These are phyloP conservation scores for Candida vartiovaarae DNA, from an alignment of 805 yeast species.

Conservation along the genomic window DNA sequence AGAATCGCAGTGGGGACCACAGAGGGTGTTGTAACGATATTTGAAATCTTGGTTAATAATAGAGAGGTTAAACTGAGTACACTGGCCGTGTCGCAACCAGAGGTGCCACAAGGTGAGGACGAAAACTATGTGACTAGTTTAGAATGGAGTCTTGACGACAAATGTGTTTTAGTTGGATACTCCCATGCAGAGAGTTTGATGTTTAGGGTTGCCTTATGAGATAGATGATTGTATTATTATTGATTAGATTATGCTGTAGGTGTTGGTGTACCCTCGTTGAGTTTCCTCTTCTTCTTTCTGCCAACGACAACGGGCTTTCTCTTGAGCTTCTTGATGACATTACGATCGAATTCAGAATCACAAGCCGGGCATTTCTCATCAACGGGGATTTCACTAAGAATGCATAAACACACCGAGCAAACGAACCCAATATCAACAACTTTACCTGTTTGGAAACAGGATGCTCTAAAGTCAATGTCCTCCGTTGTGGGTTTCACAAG, in stretches of 20 bases:
- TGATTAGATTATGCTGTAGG: background rate
- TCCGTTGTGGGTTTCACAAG: slow-evolving; percentile 77
- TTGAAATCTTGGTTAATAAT: slow-evolving; percentile 31
- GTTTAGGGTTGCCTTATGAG: background rate
- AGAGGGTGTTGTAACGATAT: slow-evolving; percentile 50
- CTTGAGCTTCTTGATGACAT: slow-evolving; percentile 48
- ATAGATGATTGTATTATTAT: no score
- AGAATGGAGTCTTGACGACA: slow-evolving; percentile 27
- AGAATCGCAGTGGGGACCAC: slow-evolving; percentile 59
- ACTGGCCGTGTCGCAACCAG: slow-evolving; percentile 22
- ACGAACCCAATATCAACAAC: slow-evolving; percentile 92
- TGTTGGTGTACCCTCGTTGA: slow-evolving; percentile 12
- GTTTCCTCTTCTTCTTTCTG: slow-evolving; percentile 30
- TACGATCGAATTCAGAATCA: slow-evolving; percentile 65
- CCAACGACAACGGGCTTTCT: slow-evolving; percentile 50
- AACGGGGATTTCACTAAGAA: slow-evolving; percentile 60
- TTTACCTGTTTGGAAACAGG: slow-evolving; percentile 86
- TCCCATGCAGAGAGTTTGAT: slow-evolving; percentile 23
- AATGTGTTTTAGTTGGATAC: slow-evolving; percentile 26
- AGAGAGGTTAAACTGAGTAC: slow-evolving; percentile 9
- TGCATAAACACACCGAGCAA: slow-evolving; percentile 90
- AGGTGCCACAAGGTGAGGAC: slow-evolving; percentile 6
- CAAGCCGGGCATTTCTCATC: slow-evolving; percentile 79
- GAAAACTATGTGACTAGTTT: slow-evolving; percentile 26
- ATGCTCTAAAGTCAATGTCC: slow-evolving; percentile 88